A percentile compares a stretch with the other conserved stretches of the same genome.
These are phyloP conservation scores for Entoloma clypeatum DNA, from an alignment of 1,284 basidiomycete species.

Conservation along the genomic window DNA sequence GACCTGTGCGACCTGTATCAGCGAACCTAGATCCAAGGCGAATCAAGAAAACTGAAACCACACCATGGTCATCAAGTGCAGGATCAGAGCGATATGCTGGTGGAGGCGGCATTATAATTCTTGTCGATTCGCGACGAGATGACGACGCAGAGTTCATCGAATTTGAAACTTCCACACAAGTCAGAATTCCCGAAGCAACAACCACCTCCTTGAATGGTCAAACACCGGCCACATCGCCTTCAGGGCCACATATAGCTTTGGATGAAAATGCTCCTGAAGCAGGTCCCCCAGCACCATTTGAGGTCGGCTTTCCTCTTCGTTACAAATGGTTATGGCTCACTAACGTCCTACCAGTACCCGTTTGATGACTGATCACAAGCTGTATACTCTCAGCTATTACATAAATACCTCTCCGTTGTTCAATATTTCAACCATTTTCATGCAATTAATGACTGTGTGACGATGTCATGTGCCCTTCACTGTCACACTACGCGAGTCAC, in stretches of 20 bases:
- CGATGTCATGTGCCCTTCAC: conserved; percentile 21
- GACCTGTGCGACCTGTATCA: conserved; percentile 85
- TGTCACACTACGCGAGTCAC: conserved; percentile 19
- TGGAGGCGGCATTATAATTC: conserved; percentile 81
- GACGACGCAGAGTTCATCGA: conserved; percentile 75
- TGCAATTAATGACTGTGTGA: conserved; percentile 7
- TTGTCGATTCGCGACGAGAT: conserved; percentile 65
- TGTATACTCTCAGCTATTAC: conserved; percentile 14
- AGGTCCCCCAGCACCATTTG: conserved; percentile 74
- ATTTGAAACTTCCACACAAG: conserved; percentile 43
- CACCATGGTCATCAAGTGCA: conserved; percentile 28
- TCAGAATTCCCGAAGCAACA: conserved; percentile 20
- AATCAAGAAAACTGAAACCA: conserved; percentile 29
- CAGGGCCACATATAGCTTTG: conserved; percentile 54
- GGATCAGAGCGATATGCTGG: conserved; percentile 62
- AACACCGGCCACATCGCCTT: conserved; percentile 22
- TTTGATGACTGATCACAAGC: conserved; percentile 54
- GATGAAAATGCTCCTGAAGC: conserved; percentile 73
- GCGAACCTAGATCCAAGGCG: conserved; percentile 34
- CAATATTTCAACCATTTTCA: background rate
- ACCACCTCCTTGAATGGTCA: conserved; percentile 22
- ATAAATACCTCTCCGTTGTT: conserved; percentile 1
- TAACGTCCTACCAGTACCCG: conserved; percentile 47
- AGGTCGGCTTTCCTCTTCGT: conserved; percentile 47
- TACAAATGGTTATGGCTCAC: conserved; percentile 12